phyloP scores from a whole-genome alignment of 176 grass and related monocot species.

The Phoenix dactylifera region DNA sequence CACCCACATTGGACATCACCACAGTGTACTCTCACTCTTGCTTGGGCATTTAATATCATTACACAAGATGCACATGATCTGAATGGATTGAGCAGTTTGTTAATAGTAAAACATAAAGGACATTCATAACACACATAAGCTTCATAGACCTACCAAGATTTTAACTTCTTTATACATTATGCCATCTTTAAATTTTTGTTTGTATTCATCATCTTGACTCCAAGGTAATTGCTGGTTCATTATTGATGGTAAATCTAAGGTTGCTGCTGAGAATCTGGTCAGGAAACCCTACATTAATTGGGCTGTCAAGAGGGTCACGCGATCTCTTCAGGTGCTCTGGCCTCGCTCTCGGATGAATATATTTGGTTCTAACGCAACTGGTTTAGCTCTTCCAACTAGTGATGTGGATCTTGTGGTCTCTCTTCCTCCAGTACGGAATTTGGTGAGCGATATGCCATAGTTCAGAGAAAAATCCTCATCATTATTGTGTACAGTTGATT shows the following conservation, averaged over 20 bases:
- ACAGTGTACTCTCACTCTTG: too few species aligned
- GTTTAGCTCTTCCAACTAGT: conserved; percentile 90
- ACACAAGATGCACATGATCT: too few species aligned
- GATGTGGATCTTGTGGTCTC: conserved; percentile 96
- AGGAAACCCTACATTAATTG: conserved; percentile 84
- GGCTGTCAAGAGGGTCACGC: conserved; percentile 90
- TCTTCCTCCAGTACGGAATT: conserved; percentile 88
- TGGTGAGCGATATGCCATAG: conserved; percentile 48
- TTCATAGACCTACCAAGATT: too few species aligned
- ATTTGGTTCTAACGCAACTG: conserved; percentile 94
- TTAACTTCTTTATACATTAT: too few species aligned
- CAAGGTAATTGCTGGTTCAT: conserved; percentile 20
- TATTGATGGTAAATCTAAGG: conserved; percentile 40
- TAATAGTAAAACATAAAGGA: too few species aligned
- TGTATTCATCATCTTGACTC: not conserved
- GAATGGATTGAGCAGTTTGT: too few species aligned
- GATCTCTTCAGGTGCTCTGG: conserved; percentile 88
- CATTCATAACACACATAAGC: too few species aligned
- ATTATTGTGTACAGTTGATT: not conserved
- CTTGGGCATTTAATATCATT: too few species aligned
- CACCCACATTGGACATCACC: too few species aligned
- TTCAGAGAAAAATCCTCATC: not conserved
- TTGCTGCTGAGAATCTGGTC: conserved; percentile 70
- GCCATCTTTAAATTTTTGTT: not conserved
- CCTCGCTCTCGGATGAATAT: conserved; percentile 87